Percentiles rank a stretch among this genome's conserved stretches.
phyloP scores from a whole-genome alignment of 148 eudicot genomes.

The Arctostaphylos glauca region DNA sequence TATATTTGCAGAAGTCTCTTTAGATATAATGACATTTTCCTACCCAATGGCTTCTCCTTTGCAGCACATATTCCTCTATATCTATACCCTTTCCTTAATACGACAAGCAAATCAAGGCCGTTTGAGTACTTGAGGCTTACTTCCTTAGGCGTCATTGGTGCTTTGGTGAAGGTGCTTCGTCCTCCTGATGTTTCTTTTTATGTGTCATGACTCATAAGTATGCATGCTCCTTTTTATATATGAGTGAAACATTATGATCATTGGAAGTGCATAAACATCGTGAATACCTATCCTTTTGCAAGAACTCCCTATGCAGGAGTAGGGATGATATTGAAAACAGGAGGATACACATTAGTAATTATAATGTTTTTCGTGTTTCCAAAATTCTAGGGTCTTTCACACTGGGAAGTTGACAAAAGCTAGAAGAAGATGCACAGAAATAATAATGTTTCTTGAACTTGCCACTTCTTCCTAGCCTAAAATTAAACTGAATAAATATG shows the following conservation, averaged over 20 bases:
- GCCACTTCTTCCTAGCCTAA: not conserved
- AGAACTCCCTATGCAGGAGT: not conserved
- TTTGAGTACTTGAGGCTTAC: slow-evolving; percentile 95
- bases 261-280: slow-evolving; percentile 4
- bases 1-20: not conserved
- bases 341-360: not conserved
- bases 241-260: not conserved
- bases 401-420: not conserved
- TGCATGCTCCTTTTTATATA: not conserved
- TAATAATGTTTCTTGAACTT: not conserved
- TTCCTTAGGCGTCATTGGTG: slow-evolving; percentile 94
- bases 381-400: not conserved
- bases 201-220: not conserved
- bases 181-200: not conserved
- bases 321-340: not conserved
- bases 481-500: not conserved
- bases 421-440: not conserved
- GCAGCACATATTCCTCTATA: slow-evolving; percentile 95
- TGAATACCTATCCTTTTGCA: not conserved
- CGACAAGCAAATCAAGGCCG: slow-evolving; percentile 93
- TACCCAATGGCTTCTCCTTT: slow-evolving; percentile 23
- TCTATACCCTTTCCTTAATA: slow-evolving; percentile 92
- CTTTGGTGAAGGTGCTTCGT: slow-evolving; percentile 75
- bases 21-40: not conserved
- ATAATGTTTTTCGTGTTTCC: not conserved